These are phyloP conservation scores for Lasiodiplodia sp. DNA, from an alignment of 2,329 filamentous ascomycete species.

Conservation along the genomic window DNA sequence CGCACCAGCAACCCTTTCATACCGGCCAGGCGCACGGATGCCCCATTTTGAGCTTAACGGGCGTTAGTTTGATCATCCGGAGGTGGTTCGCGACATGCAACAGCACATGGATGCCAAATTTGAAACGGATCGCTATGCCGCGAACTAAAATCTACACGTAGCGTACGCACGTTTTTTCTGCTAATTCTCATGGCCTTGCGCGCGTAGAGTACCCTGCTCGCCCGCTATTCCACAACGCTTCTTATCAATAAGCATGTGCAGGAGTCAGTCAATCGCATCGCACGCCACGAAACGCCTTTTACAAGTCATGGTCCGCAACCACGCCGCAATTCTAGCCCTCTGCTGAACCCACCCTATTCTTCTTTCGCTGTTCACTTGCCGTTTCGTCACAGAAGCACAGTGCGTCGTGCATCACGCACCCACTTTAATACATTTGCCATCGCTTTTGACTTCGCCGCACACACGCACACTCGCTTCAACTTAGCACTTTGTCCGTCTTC, in stretches of 20 bases:
- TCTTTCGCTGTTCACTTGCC: neutral
- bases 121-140: neutral
- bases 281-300: neutral
- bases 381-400: too few relatives aligned
- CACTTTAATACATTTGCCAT: neutral
- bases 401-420: neutral
- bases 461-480: neutral
- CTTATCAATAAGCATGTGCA: neutral
- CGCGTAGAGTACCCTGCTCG: neutral
- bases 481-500: neutral
- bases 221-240: neutral
- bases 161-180: neutral
- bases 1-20: slow-evolving; percentile 5
- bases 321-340: neutral
- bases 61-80: neutral
- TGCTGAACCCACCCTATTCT: neutral
- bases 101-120: neutral
- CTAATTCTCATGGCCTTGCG: neutral
- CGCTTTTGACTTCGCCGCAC: neutral
- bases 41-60: neutral
- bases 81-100: neutral
- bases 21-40: neutral
- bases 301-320: neutral
- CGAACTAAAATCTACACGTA: neutral
- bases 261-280: neutral